phyloP scores from a whole-genome alignment of 148 eudicot species.

The Fagopyrum tataricum region DNA sequence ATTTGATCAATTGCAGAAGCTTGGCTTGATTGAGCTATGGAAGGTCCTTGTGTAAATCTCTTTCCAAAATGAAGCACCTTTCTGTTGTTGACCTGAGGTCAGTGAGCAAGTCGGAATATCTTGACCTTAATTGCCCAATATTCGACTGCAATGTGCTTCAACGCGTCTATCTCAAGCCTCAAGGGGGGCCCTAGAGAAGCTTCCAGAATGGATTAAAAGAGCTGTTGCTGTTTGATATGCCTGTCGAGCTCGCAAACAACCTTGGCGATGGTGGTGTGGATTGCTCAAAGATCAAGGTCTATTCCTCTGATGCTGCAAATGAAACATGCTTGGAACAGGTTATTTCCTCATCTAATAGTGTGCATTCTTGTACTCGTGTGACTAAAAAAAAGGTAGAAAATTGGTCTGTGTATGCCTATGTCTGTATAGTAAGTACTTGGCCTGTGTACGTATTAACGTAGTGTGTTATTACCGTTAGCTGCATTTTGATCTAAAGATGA shows the following conservation, averaged over 20 bases:
- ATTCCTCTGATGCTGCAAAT: background rate
- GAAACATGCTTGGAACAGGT: background rate
- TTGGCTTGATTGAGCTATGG: conserved; percentile 7
- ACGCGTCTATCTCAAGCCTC: conserved; percentile 15
- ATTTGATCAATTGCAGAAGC: conserved; percentile 15
- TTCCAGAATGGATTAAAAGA: conserved; percentile 18
- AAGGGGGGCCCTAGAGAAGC: conserved; percentile 12
- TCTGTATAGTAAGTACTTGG: background rate
- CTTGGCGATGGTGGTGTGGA: background rate
- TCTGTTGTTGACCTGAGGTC: conserved; percentile 14
- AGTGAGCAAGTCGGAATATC: background rate
- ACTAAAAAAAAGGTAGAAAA: background rate
- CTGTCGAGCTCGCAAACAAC: conserved; percentile 12
- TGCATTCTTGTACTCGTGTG: background rate
- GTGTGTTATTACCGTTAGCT: too few relatives aligned
- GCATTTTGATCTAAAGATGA: too few relatives aligned
- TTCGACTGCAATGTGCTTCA: conserved; percentile 6
- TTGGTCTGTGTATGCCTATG: background rate
- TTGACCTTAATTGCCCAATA: conserved; percentile 11
- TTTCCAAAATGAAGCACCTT: conserved; percentile 14
- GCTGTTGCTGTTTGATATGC: conserved; percentile 18
- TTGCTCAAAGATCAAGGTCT: conserved; percentile 1
- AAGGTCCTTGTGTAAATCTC: background rate
- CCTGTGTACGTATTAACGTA: background rate
- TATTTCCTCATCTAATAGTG: background rate